A percentile compares a stretch with the other conserved stretches of the same genome.
Evolutionary conservation across 2,329 filamentous ascomycete species (phyloP).

Genomic region (Exophiala dermatitidis): DNA sequence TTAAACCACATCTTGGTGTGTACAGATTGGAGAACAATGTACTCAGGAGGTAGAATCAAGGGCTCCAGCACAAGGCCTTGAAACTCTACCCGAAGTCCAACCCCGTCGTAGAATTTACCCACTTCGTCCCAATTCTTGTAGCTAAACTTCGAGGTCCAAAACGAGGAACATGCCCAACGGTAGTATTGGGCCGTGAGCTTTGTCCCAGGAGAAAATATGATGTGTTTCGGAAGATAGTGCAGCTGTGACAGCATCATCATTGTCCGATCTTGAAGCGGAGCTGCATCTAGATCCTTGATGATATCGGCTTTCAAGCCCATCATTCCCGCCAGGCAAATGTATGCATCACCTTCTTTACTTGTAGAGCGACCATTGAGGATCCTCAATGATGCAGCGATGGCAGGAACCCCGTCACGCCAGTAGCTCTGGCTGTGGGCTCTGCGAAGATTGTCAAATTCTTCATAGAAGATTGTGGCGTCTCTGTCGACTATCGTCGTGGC

Average conservation of each 20-base stretch:
- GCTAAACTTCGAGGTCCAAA: conserved; percentile 1
- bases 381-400: conserved; percentile 3
- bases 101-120: neutral
- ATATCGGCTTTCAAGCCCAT: conserved; percentile 2
- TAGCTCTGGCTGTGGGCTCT: conserved; percentile 4
- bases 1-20: conserved; percentile 8
- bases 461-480: conserved; percentile 4
- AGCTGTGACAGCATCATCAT: conserved; percentile 2
- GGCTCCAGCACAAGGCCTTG: conserved; percentile 8
- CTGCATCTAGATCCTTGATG: conserved; percentile 1
- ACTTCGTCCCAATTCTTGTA: neutral
- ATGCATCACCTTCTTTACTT: conserved; percentile 10
- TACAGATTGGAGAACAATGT: conserved; percentile 5
- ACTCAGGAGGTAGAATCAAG: neutral
- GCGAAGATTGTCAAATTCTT: conserved; percentile 7
- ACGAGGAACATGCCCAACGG: conserved; percentile 9
- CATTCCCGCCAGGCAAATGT: conserved; percentile 9
- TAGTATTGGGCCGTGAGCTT: conserved; percentile 5
- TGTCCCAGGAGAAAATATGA: conserved; percentile 6
- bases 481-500: neutral
- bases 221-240: conserved; percentile 2
- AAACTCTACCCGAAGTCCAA: conserved; percentile 4
- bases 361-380: conserved; percentile 4
- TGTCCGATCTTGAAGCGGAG: conserved; percentile 1
- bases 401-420: conserved; percentile 7